Percentiles rank a stretch among this genome's conserved stretches.
phyloP scores from a whole-genome alignment of 495 filamentous ascomycete species.

The Tuber calosporum region DNA sequence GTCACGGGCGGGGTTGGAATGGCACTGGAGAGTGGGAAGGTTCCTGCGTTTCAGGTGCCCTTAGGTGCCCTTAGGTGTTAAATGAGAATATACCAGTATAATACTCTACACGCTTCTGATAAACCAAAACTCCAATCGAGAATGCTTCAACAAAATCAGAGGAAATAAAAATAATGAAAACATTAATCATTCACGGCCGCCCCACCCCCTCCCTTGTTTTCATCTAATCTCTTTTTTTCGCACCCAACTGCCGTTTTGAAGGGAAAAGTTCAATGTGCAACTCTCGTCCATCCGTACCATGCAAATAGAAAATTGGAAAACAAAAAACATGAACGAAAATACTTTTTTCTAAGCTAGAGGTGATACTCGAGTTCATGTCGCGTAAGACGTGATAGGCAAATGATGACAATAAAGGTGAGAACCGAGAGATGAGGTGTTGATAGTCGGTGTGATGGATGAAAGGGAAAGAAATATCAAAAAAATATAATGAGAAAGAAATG shows the following conservation, averaged over 20 bases:
- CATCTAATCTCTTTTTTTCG: conserved; percentile 10
- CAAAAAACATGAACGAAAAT: conserved; percentile 7
- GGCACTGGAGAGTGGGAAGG: neutral
- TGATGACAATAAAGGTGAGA: neutral
- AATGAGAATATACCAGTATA: neutral
- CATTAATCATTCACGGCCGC: neutral
- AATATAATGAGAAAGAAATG: neutral
- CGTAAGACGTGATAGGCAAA: neutral
- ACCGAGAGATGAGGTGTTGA: neutral
- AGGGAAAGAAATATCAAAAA: conserved; percentile 1
- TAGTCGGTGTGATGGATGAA: neutral
- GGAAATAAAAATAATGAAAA: neutral
- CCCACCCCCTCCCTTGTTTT: neutral
- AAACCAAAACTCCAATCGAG: neutral
- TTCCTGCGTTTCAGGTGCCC: neutral
- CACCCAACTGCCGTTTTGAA: neutral
- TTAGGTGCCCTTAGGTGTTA: neutral
- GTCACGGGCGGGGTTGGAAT: neutral
- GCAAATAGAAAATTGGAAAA: conserved; percentile 15
- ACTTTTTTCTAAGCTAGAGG: neutral
- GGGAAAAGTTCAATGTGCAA: conserved; percentile 12
- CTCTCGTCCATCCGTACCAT: conserved; percentile 9
- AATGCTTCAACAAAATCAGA: neutral
- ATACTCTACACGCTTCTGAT: neutral
- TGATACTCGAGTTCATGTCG: neutral